Conservation (phyloP, 2,329 filamentous ascomycete species). For the Colletotrichum sidae region DNA sequence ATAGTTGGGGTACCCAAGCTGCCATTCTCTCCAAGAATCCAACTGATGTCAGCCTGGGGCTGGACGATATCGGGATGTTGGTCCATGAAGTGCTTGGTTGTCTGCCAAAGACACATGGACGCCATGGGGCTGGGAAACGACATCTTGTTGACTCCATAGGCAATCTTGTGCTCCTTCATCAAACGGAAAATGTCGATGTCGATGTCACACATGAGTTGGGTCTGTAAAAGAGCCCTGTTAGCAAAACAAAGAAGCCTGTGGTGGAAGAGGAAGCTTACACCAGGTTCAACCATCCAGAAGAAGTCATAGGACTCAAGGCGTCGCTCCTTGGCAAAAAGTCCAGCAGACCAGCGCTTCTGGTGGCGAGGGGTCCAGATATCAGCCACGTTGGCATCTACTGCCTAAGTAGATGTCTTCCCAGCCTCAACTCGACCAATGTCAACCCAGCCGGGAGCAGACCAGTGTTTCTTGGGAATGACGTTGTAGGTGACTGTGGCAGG, state of each 20-base stretch:
- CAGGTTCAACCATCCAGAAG: slow-evolving; percentile 72
- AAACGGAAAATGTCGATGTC: slow-evolving; percentile 89
- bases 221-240: slow-evolving; percentile 48
- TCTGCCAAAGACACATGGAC: slow-evolving; percentile 58
- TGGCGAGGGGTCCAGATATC: slow-evolving; percentile 75
- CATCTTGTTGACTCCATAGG: slow-evolving; percentile 74
- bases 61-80: slow-evolving; percentile 57
- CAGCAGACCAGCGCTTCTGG: slow-evolving; percentile 86
- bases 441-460: slow-evolving; percentile 80
- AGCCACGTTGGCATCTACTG: slow-evolving; percentile 71
- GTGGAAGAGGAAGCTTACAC: slow-evolving; percentile 51
- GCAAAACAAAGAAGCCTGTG: slow-evolving; percentile 38
- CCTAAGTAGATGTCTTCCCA: slow-evolving; percentile 72
- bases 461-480: slow-evolving; percentile 79
- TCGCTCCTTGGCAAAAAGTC: slow-evolving; percentile 83
- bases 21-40: slow-evolving; percentile 53
- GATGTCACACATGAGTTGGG: slow-evolving; percentile 69
- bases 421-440: slow-evolving; percentile 73
- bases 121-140: slow-evolving; percentile 57
- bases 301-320: slow-evolving; percentile 71
- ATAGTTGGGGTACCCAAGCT: slow-evolving; percentile 18
- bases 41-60: slow-evolving; percentile 60
- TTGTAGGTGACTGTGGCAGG: slow-evolving; percentile 79
- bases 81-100: slow-evolving; percentile 58
- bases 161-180: slow-evolving; percentile 86